A percentile compares a stretch with the other conserved stretches of the same genome.
phyloP scores from a whole-genome alignment of 495 filamentous ascomycete species.

The Aspergillus sclerotiicarbonarius region DNA sequence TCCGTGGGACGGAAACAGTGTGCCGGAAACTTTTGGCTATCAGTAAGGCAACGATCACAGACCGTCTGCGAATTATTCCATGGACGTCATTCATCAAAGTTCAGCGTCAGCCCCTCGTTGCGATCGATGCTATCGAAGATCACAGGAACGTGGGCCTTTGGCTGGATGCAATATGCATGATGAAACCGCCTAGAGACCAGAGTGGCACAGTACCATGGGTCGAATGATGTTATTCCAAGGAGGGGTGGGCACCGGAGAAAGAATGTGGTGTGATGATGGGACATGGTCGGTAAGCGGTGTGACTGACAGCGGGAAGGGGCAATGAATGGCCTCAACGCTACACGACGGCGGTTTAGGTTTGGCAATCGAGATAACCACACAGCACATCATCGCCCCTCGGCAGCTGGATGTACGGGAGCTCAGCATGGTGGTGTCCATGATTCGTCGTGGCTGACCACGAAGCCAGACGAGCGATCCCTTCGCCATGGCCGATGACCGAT shows the following conservation, averaged over 20 bases:
- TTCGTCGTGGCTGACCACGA: background rate
- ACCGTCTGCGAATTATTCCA: background rate
- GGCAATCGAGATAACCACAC: constrained; percentile 8
- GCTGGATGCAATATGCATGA: constrained; percentile 2
- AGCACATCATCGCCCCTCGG: constrained; percentile 2
- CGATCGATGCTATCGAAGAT: constrained; percentile 13
- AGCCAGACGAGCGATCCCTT: background rate
- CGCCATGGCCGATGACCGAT: constrained; percentile 3
- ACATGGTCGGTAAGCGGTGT: constrained; percentile 22
- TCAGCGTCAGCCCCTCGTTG: constrained; percentile 8
- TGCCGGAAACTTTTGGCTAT: background rate
- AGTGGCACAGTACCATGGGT: constrained; percentile 20
- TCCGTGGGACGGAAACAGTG: background rate
- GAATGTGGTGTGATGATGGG: constrained; percentile 23
- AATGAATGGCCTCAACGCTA: background rate
- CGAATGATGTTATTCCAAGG: constrained; percentile 21
- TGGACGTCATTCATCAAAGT: constrained; percentile 15
- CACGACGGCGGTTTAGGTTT: background rate
- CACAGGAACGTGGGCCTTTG: constrained; percentile 19
- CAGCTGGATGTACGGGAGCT: background rate
- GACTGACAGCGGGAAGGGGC: constrained; percentile 15
- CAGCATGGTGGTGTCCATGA: background rate
- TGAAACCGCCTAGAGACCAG: background rate
- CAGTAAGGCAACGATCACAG: background rate
- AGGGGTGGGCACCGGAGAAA: constrained; percentile 12